Base-by-base conservation (phyloP, 768 basidiomycete genomes). In the Termitomyces sp. region DNA sequence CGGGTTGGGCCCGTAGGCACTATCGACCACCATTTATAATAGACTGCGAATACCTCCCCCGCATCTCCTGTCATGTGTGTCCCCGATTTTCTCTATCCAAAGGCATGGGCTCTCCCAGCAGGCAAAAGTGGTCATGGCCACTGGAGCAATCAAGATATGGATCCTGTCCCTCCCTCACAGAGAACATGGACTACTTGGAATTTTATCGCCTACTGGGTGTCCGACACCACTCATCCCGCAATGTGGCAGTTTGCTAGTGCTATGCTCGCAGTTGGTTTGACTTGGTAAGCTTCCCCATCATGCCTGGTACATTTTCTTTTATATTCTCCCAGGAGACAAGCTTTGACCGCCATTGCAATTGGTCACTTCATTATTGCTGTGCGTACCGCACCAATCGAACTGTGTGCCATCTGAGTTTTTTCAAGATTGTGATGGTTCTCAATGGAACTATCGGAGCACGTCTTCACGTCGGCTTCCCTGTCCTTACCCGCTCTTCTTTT, bases 401-500 rank as follows among this genome's bases (percentile, higher is more conserved):
- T 27, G 20, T 6, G 9, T 26, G 18, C 27, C 47, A 5, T 27
- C 22, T 44, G 4, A 24, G 51, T 16, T 59, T 55, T 26, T 40
- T 18, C 14, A 22, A 36, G 71, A 58, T 65, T 22, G 83, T 86
- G 20, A 84, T 93, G 77, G 83, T 91, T 1, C 74, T 89, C 48
- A 94, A 92, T 65, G 92, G 92, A 49, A 85, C 87, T 5, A 79
- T 84, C 27, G 90, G 92, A 26, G 88, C 91, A 26, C 82, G 88
- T 20, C 79, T 91, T 45, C 90, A 91, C 63, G 74, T 93, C 26
- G 83, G 88, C 0, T 93, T 93, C 68, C 80, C 82, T 0, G 74
- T 94, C 50, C 76, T 93, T n/a, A 91, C 88, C 63, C 79, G 93
- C 16, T 91, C 92, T 2, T 92, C 89, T 0, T 91, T 94, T 64